phyloP scores from a whole-genome alignment of 176 grass and related monocot species.

The Carex cristatella region DNA sequence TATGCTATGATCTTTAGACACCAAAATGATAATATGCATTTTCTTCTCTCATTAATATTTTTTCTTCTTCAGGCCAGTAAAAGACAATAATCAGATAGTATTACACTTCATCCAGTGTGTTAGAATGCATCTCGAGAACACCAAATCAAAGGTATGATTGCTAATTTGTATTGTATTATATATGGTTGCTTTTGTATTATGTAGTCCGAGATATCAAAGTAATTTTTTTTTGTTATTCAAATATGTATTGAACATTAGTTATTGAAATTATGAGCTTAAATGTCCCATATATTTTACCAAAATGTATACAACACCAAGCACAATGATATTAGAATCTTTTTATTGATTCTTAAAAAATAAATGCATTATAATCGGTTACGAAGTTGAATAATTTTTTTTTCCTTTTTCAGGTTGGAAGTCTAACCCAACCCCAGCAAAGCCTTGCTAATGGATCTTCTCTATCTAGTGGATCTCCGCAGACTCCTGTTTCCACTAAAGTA shows the following conservation, averaged over 20 bases:
- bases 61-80: constrained; percentile 47
- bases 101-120: constrained; percentile 90
- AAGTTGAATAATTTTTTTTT: not conserved
- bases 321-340: not conserved
- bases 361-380: not conserved
- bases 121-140: constrained; percentile 67
- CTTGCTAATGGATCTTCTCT: constrained; percentile 26
- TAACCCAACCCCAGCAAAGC: constrained; percentile 18
- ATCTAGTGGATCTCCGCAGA: constrained; percentile 26
- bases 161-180: too few relatives aligned
- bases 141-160: constrained; percentile 50
- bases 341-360: not conserved
- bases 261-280: too few relatives aligned
- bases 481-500: constrained; percentile 50
- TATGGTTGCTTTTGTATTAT: too few relatives aligned
- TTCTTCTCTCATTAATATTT: not conserved
- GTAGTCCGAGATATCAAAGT: too few relatives aligned
- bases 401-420: constrained; percentile 39
- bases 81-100: constrained; percentile 64
- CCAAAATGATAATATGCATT: not conserved
- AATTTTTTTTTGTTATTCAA: too few relatives aligned
- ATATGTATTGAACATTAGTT: too few relatives aligned
- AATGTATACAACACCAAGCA: too few relatives aligned
- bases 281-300: too few relatives aligned
- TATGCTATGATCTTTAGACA: not conserved